Conservation (phyloP, 768 basidiomycete genomes). For the Piloderma croceum region DNA sequence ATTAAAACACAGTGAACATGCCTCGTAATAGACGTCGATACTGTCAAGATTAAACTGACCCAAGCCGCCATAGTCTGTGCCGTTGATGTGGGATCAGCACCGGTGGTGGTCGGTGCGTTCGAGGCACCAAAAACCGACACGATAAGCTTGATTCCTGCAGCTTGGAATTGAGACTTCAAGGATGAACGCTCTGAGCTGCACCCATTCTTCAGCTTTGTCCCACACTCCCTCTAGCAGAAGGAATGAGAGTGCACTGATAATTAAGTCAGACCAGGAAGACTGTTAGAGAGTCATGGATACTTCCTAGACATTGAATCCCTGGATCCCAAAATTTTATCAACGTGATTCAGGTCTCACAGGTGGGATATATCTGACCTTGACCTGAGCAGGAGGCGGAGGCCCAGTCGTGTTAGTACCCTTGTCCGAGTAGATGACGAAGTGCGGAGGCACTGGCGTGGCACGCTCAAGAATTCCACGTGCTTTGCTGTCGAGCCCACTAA, state of each 20-base stretch:
- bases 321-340: constrained; percentile 1
- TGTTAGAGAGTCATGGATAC: constrained; percentile 12
- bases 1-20: neutral
- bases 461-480: constrained; percentile 14
- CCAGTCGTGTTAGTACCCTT: constrained; percentile 33
- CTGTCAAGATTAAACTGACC: constrained; percentile 63
- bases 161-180: constrained; percentile 47
- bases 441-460: constrained; percentile 40
- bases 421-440: constrained; percentile 41
- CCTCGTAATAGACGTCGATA: constrained; percentile 36
- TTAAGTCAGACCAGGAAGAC: constrained; percentile 2
- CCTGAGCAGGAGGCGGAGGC: constrained; percentile 40
- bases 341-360: neutral
- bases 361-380: constrained; percentile 29
- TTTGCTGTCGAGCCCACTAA: constrained; percentile 3
- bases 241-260: constrained; percentile 43
- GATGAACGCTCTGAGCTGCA: constrained; percentile 41
- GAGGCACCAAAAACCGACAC: constrained; percentile 58
- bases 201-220: constrained; percentile 59
- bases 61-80: constrained; percentile 63
- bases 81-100: constrained; percentile 54
- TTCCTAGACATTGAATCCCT: constrained; percentile 61
- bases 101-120: constrained; percentile 50
- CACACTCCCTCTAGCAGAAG: constrained; percentile 49
- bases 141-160: constrained; percentile 55